Evolutionary conservation across 2,329 filamentous ascomycete species (phyloP), one percentile per base, ranked within the genome.

Genomic region (Macrophomina phaseolina): DNA sequence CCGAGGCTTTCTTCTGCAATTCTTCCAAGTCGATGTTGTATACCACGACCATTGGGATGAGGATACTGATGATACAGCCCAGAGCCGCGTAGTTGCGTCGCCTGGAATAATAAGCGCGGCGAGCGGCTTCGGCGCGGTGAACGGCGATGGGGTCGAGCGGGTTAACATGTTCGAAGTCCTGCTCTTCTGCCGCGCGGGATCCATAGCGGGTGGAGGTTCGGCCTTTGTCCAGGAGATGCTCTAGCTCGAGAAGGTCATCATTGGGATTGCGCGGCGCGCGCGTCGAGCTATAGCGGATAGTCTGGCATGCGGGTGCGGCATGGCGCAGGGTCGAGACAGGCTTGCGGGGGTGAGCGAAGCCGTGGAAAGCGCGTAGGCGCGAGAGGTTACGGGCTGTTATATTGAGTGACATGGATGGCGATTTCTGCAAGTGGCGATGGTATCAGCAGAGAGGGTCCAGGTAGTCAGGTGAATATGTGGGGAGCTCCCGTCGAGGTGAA

Each of bases 41-140:
- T 16, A 79, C 72, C 7, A 79, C 68, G 65, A 79, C 67, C 16
- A 79, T 75, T 49, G 77, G 77, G 8, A 74, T 73, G 32, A 76
- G 73, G 75, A 79, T 79, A 34, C 75, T 78, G 12, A 78, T 60
- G 0, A 73, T 74, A 14, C 75, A 75, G 36, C 77, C 78, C 4
- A 77, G 67, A 3, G 73, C 73, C 0, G 77, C 73, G 72, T 75
- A 76, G 46, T 78, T 79, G 36, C 74, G 68, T 65, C 71, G 68
- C 52, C 71, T 70, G 14, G 71, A 70, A n/a, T 70, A 67, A 7
- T 73, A 67, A 14, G 74, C 74, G 1, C 74, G 72, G n/a, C 73
- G 73, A 5, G 75, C 66, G 1, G 72, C 72, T 46, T 79, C 72
- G 6, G 71, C 72, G 56, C 77, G 76, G 67, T 79, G 77, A 5